Conservation (phyloP, 257 asterid genomes). For the Scutellaria baicalensis region DNA sequence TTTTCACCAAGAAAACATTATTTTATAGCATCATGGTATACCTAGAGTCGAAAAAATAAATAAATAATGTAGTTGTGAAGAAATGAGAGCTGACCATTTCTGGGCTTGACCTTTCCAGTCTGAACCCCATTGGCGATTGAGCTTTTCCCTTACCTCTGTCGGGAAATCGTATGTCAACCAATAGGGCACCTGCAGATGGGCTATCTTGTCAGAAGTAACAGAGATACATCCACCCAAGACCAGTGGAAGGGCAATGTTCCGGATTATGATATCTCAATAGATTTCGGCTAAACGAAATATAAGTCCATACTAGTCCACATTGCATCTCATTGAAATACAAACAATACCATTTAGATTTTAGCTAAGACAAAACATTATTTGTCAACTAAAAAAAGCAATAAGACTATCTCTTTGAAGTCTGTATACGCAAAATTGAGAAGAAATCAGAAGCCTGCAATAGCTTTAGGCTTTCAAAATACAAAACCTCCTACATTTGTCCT, state of each 20-base stretch:
- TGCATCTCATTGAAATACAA: neutral
- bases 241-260: neutral
- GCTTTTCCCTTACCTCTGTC: constrained; percentile 69
- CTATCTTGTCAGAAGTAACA: constrained; percentile 13
- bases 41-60: neutral
- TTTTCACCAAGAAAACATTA: too few relatives aligned
- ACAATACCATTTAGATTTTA: neutral
- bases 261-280: neutral
- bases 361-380: neutral
- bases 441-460: neutral
- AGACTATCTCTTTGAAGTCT: neutral
- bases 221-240: neutral
- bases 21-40: neutral
- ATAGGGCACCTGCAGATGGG: constrained; percentile 57
- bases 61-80: neutral
- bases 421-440: neutral
- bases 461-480: neutral
- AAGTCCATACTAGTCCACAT: neutral
- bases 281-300: neutral
- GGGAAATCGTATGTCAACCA: constrained; percentile 99
- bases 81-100: constrained; percentile 57
- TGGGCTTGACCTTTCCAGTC: constrained; percentile 99
- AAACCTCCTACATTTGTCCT: neutral
- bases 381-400: neutral
- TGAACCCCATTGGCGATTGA: constrained; percentile 81